These are phyloP conservation scores for Pleurotus cornucopiae DNA, from an alignment of 768 basidiomycete species.

Conservation along the genomic window DNA sequence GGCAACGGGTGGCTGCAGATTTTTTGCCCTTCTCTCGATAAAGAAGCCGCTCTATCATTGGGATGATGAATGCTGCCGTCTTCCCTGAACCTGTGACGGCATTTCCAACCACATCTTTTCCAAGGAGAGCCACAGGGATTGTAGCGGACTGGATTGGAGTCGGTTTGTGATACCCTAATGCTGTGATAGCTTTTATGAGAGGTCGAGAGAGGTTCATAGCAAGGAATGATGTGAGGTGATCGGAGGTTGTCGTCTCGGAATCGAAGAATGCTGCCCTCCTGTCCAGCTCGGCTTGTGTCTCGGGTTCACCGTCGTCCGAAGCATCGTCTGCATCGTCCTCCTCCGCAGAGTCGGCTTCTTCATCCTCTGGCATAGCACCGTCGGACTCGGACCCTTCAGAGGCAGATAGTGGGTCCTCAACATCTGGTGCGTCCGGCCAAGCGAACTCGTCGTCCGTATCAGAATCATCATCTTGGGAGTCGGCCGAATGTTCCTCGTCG, in stretches of 20 bases:
- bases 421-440: conserved; percentile 21
- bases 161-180: conserved; percentile 75
- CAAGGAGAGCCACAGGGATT: conserved; percentile 89
- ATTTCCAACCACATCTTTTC: conserved; percentile 93
- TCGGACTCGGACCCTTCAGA: conserved; percentile 31
- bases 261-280: conserved; percentile 91
- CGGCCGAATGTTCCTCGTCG: conserved; percentile 33
- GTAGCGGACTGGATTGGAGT: conserved; percentile 96
- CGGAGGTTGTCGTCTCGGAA: conserved; percentile 41
- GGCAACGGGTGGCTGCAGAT: conserved; percentile 82
- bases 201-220: conserved; percentile 96
- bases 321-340: conserved; percentile 24
- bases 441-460: conserved; percentile 27
- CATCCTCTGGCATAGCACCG: conserved; percentile 18
- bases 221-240: conserved; percentile 75
- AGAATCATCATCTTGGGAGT: conserved; percentile 27
- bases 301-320: conserved; percentile 39
- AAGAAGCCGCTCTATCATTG: conserved; percentile 86
- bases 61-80: conserved; percentile 95
- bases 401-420: conserved; percentile 34
- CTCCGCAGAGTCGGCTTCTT: conserved; percentile 5
- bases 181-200: conserved; percentile 84
- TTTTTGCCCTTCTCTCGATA: conserved; percentile 89
- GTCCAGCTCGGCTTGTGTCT: conserved; percentile 64
- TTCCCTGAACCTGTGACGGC: conserved; percentile 98